Percentiles rank a stretch among this genome's conserved stretches.
phyloP scores from a whole-genome alignment of 805 yeast species.

The Cephaloascus albidus region DNA sequence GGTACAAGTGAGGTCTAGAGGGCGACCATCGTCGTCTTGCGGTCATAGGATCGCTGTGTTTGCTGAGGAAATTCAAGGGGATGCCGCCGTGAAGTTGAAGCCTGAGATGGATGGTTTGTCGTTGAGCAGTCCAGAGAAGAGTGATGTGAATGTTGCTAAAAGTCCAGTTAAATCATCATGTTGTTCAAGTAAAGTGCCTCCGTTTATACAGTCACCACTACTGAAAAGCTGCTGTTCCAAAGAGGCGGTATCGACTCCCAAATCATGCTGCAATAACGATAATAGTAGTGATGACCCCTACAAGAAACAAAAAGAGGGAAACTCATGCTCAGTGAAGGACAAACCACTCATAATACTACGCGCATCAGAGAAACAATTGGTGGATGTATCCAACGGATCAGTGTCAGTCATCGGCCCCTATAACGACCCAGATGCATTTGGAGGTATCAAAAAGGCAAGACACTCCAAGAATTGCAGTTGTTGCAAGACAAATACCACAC shows the following conservation, averaged over 20 bases:
- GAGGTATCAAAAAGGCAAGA: not conserved
- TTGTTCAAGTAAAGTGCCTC: not conserved
- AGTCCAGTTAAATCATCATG: not conserved
- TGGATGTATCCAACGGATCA: constrained; percentile 21
- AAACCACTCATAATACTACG: constrained; percentile 17
- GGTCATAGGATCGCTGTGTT: constrained; percentile 51
- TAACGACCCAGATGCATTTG: constrained; percentile 2
- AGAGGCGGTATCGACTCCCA: not conserved
- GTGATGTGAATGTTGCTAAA: not conserved
- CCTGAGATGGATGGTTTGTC: constrained; percentile 26
- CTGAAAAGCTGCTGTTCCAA: not conserved
- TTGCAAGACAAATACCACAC: not conserved
- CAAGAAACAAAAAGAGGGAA: not conserved
- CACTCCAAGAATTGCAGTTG: not conserved
- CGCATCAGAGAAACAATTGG: constrained; percentile 23
- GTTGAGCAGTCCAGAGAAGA: too few species aligned
- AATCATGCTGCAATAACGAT: not conserved
- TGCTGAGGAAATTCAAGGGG: constrained; percentile 28
- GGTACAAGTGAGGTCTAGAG: constrained; percentile 82
- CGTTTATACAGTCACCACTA: not conserved
- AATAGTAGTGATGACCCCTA: not conserved
- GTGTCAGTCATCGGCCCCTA: constrained; percentile 16
- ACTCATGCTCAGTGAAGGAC: not conserved
- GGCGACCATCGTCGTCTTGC: constrained; percentile 64
- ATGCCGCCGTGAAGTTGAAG: not conserved